Base-by-base conservation (phyloP, 1,139 yeast species). In the Ogataea hybrid region DNA sequence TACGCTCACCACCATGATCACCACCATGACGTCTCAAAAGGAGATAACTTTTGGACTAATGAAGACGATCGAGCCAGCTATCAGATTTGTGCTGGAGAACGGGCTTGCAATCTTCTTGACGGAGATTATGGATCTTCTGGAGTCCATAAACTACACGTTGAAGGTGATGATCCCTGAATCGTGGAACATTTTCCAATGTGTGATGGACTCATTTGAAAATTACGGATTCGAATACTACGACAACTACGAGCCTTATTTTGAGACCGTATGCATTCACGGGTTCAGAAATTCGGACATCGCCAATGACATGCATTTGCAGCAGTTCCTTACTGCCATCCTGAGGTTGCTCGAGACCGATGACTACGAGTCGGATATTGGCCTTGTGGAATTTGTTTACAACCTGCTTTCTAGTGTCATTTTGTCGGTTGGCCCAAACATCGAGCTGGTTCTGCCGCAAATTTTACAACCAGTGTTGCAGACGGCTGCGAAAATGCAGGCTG, bases 161-260 rank as follows among this genome's bases (percentile, higher is more conserved):
- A 65, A 70, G 44, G 48, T 49, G 23, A 70, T 75, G 43, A 37
- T 49, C 18, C 73, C 76, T n/a, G 62, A 63, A 31, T 62, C 73
- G 56, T 75, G 81, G 81, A 62, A 58, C 15, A 58, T 77, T 27
- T 75, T 65, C 56, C 64, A 68, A 33, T 52, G 63, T 17, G 69
- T 73, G 41, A 59, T 75, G 39, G 70, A 67, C 9, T 65, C 78
- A 1, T 76, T 77, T 51, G 78, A 75, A 46, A 71, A 74, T 23
- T 77, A 73, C 57, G 82, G 81, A 2, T 65, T 58, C 42, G 81
- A 76, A 47, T 77, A 71, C 54, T 73, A 70, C 49, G 78, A 73
- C 46, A 65, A 65, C 22, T 76, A 73, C 59, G 67, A 67, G 38
- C 70, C 77, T 17, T 77, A 71, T 54, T 73, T 75, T 47, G 78